Evolutionary conservation across 1,284 basidiomycete species (phyloP).

Genomic region (Vanrija humicola): DNA sequence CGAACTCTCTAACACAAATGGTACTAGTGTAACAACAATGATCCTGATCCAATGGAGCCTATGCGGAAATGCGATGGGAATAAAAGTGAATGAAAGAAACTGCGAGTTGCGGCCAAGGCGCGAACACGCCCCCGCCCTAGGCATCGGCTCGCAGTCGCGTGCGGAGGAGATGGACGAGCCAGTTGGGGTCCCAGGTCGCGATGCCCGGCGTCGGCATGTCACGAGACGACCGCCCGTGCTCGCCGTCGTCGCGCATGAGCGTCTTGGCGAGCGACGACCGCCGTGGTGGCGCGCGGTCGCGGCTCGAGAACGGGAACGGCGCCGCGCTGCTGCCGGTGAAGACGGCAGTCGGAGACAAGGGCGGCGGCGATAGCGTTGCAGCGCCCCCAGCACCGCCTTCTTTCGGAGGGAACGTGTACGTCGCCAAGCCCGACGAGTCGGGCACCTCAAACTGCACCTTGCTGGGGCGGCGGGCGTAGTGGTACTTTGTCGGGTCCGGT

Average conservation of each 20-base stretch:
- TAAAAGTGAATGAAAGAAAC: neutral
- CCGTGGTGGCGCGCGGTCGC: constrained; percentile 12
- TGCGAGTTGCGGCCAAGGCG: neutral
- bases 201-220: constrained; percentile 22
- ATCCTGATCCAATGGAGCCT: neutral
- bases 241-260: constrained; percentile 1
- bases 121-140: neutral
- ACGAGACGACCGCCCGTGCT: neutral
- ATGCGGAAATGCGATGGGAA: neutral
- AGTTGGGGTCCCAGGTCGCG: constrained; percentile 41
- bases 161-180: constrained; percentile 38
- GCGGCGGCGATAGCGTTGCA: neutral
- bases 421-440: constrained; percentile 5
- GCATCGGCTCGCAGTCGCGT: constrained; percentile 17
- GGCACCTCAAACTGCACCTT: constrained; percentile 47
- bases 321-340: neutral
- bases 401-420: constrained; percentile 25
- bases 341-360: too few species aligned
- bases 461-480: constrained; percentile 32
- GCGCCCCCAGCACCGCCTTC: neutral
- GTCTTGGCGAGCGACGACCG: constrained; percentile 19
- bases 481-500: constrained; percentile 6
- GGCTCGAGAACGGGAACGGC: constrained; percentile 3
- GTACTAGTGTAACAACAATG: neutral
- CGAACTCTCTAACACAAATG: neutral